A percentile compares a stretch with the other conserved stretches of the same genome.
phyloP scores from a whole-genome alignment of 176 grass and related monocot genomes.

The Pontederia crassipes region DNA sequence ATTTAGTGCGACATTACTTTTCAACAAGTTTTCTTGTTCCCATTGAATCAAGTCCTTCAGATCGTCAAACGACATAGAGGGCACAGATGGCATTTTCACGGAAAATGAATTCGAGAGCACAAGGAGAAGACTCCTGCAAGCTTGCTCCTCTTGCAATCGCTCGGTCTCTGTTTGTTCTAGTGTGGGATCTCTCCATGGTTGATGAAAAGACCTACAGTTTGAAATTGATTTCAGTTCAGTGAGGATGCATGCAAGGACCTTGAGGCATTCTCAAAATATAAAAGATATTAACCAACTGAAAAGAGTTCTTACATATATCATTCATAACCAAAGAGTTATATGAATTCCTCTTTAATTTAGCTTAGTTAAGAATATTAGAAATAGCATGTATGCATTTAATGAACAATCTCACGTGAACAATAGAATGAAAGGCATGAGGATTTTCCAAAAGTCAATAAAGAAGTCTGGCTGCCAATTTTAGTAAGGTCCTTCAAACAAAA shows the following conservation, averaged over 20 bases:
- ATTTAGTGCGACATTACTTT: neutral
- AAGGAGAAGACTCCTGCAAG: slow-evolving; percentile 51
- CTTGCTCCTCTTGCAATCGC: slow-evolving; percentile 57
- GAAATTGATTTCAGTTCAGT: neutral
- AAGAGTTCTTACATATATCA: neutral
- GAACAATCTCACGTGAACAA: too few relatives aligned
- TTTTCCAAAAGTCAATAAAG: too few relatives aligned
- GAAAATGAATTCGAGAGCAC: slow-evolving; percentile 52
- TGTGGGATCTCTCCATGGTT: slow-evolving; percentile 50
- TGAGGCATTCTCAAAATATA: neutral
- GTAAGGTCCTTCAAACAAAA: too few relatives aligned
- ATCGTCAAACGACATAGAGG: slow-evolving; percentile 33
- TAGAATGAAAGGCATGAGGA: too few relatives aligned
- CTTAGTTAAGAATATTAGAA: too few relatives aligned
- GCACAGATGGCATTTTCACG: slow-evolving; percentile 19
- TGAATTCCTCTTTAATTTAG: too few relatives aligned
- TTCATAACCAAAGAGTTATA: too few relatives aligned
- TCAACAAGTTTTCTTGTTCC: slow-evolving; percentile 35
- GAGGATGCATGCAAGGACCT: neutral
- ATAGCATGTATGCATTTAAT: too few relatives aligned
- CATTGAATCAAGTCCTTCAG: slow-evolving; percentile 45
- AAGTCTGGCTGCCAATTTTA: too few relatives aligned
- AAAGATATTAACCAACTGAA: neutral
- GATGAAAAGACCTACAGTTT: slow-evolving; percentile 59
- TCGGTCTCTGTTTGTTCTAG: slow-evolving; percentile 31